Evolutionary conservation across 371 early-diverging fungal genomes (phyloP).

Genomic region (Mortierella sp.): DNA sequence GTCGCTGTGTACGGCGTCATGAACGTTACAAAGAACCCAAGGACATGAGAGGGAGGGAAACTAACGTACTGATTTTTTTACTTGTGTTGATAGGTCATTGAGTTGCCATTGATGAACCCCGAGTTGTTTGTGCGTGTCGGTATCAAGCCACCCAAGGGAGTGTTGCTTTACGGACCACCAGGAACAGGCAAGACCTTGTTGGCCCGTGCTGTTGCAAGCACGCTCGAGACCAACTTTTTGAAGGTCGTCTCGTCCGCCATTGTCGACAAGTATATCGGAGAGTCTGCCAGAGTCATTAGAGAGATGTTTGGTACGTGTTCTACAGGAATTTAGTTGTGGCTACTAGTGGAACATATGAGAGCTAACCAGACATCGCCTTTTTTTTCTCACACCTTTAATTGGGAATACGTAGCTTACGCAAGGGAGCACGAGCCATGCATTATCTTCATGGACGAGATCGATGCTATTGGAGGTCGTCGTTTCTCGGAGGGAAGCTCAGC

Average conservation of each 20-base stretch:
- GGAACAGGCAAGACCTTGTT: slow-evolving; percentile 95
- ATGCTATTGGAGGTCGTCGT: slow-evolving; percentile 99
- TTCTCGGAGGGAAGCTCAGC: slow-evolving; percentile 99
- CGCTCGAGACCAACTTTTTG: slow-evolving; percentile 97
- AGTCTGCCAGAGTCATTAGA: slow-evolving; percentile 96
- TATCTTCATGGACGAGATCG: slow-evolving; percentile 99
- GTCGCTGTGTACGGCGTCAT: neutral
- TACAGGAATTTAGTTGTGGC: neutral
- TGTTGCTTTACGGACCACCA: slow-evolving; percentile 99
- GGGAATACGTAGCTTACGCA: slow-evolving; percentile 85
- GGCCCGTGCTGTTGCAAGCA: slow-evolving; percentile 98
- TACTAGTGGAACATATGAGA: neutral
- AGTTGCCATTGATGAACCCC: slow-evolving; percentile 99
- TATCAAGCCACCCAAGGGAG: slow-evolving; percentile 96
- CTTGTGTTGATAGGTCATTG: slow-evolving; percentile 83
- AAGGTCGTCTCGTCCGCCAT: slow-evolving; percentile 98
- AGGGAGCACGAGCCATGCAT: slow-evolving; percentile 99
- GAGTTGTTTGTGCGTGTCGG: slow-evolving; percentile 99
- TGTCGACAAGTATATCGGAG: slow-evolving; percentile 99
- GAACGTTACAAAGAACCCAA: neutral
- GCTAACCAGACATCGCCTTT: neutral
- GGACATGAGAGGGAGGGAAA: neutral
- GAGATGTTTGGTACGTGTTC: slow-evolving; percentile 96
- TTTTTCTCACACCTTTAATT: neutral
- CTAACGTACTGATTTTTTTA: neutral